Evolutionary conservation across 305 asterid species (phyloP).

Genomic region (Solanum hybrid): DNA sequence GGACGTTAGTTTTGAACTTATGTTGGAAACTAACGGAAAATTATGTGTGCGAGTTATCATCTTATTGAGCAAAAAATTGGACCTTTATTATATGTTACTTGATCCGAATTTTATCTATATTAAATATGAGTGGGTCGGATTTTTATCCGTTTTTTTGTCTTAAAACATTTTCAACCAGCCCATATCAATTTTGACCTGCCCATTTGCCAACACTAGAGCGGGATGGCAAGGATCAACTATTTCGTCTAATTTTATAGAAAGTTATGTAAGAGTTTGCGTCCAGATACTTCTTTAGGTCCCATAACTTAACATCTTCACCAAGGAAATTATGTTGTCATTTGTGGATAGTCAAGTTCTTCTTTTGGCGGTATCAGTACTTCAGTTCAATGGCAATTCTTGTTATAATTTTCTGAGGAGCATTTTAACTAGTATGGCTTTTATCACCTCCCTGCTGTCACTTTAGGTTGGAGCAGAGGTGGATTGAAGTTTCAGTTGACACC

Average conservation of each 20-base stretch:
- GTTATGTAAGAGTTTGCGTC: not conserved
- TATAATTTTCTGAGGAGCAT: not conserved
- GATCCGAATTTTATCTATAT: not conserved
- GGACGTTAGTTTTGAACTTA: not conserved
- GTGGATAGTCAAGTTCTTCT: not conserved
- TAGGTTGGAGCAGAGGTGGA: constrained; percentile 93
- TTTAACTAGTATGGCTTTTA: not conserved
- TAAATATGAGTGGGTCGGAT: not conserved
- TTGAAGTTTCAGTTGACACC: constrained; percentile 59
- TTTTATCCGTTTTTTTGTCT: not conserved
- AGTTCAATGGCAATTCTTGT: not conserved
- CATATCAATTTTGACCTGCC: not conserved
- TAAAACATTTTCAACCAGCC: not conserved
- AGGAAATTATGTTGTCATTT: not conserved
- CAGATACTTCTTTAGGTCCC: not conserved
- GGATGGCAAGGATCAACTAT: not conserved
- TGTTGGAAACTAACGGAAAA: not conserved
- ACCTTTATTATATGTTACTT: not conserved
- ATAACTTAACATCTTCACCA: not conserved
- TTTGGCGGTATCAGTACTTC: not conserved
- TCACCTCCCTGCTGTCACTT: not conserved
- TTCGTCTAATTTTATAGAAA: not conserved
- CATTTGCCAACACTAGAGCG: not conserved
- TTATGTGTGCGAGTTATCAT: not conserved
- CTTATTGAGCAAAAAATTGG: not conserved